Conservation (phyloP, 2,329 filamentous ascomycete species). For the Colletotrichum falcatum region DNA sequence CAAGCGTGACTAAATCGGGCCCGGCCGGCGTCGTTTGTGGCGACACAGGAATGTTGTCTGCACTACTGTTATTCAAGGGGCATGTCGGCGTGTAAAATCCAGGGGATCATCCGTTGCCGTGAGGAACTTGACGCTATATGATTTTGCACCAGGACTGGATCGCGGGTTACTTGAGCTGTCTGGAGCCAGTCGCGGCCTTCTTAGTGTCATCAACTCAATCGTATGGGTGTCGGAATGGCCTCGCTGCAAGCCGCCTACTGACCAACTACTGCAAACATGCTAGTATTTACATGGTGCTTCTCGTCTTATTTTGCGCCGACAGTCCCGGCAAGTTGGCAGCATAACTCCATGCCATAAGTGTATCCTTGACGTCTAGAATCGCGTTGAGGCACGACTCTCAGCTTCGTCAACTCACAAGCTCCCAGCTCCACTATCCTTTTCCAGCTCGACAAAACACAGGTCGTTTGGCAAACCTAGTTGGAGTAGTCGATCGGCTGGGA, state of each 20-base stretch:
- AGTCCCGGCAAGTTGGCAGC: neutral
- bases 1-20: neutral
- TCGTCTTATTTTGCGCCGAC: too few relatives aligned
- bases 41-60: neutral
- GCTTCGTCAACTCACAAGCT: neutral
- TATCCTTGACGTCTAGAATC: neutral
- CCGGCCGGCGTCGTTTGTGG: neutral
- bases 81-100: neutral
- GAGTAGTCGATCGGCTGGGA: constrained; percentile 46
- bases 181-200: neutral
- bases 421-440: constrained; percentile 45
- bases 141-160: neutral
- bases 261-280: neutral
- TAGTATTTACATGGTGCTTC: neutral
- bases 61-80: neutral
- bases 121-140: neutral
- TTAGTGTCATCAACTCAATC: neutral
- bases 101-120: neutral
- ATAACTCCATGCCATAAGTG: neutral
- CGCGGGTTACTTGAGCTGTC: neutral
- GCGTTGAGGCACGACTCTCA: neutral
- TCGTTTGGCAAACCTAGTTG: constrained; percentile 45
- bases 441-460: constrained; percentile 52
- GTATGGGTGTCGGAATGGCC: neutral
- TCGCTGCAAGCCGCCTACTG: too few relatives aligned